phyloP scores from a whole-genome alignment of 139 green algal species.

The Haematococcus lacustris region DNA sequence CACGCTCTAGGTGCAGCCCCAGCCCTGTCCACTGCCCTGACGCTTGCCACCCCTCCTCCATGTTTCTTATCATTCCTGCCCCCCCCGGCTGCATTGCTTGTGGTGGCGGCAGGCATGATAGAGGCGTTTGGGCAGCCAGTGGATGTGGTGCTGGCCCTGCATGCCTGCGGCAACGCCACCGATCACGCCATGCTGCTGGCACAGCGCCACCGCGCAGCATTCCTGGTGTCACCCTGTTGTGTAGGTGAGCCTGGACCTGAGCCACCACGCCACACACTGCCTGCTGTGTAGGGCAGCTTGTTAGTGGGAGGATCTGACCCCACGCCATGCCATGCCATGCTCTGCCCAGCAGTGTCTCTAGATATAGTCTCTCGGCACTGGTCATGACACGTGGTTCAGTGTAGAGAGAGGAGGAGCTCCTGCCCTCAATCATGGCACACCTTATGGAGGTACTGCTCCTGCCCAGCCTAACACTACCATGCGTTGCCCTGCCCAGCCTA shows the following conservation, averaged over 20 bases:
- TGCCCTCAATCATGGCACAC: background rate
- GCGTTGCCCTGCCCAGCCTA: background rate
- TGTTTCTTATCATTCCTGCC: no score
- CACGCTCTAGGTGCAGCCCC: no score
- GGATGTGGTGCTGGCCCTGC: conserved; percentile 62
- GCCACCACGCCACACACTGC: background rate
- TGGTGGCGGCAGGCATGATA: conserved; percentile 42
- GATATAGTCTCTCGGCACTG: background rate
- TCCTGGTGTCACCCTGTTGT: conserved; percentile 61
- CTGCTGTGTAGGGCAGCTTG: no score
- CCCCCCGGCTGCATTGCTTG: no score
- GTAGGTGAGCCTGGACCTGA: conserved; percentile 59
- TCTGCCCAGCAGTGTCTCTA: no score
- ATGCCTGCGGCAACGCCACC: conserved; percentile 71
- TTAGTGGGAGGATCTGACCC: no score
- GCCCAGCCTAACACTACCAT: background rate
- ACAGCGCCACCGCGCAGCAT: conserved; percentile 35
- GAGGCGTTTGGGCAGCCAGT: conserved; percentile 39
- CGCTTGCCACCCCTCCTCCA: no score
- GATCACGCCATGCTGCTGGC: conserved; percentile 52
- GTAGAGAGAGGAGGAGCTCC: background rate
- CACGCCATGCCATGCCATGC: no score
- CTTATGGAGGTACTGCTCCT: no score
- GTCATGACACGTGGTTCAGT: background rate
- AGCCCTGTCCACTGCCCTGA: no score